These are phyloP conservation scores for Neurospora sp. DNA, from an alignment of 495 filamentous ascomycete genomes.

Conservation along the genomic window DNA sequence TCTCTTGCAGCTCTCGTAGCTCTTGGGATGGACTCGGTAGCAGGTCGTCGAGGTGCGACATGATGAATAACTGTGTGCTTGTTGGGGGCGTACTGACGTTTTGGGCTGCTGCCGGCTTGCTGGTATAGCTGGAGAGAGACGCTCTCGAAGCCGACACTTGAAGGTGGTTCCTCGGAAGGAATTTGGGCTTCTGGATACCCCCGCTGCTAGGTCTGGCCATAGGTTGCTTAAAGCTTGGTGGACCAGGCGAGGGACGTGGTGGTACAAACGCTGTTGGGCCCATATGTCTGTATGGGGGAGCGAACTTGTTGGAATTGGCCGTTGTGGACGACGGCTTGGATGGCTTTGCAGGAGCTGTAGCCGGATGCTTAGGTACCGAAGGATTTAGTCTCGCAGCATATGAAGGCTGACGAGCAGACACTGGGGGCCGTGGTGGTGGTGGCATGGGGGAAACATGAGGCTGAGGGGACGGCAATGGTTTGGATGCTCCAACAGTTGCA, in stretches of 20 bases:
- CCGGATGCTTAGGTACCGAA: background rate
- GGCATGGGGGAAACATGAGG: background rate
- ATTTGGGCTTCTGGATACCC: background rate
- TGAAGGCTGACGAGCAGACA: background rate
- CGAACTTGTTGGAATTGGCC: background rate
- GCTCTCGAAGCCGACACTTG: background rate
- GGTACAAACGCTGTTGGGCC: background rate
- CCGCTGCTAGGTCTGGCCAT: background rate
- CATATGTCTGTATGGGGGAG: background rate
- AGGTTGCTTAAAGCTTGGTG: background rate
- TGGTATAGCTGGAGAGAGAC: background rate
- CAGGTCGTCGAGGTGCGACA: slow-evolving; percentile 33
- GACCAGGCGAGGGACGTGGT: background rate
- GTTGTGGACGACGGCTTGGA: background rate
- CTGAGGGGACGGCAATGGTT: background rate
- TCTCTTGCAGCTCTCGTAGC: slow-evolving; percentile 24
- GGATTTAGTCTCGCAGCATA: background rate
- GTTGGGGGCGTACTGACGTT: background rate
- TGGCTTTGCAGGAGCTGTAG: background rate
- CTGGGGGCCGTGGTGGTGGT: background rate
- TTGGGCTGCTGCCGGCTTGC: background rate
- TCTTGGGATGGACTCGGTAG: slow-evolving; percentile 39
- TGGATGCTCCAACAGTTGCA: background rate
- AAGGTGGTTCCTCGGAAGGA: slow-evolving; percentile 2
- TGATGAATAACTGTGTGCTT: slow-evolving; percentile 1